A percentile compares a stretch with the other conserved stretches of the same genome.
Conservation (phyloP, 805 yeast genomes). For the Kodamaea kakaduensis region DNA sequence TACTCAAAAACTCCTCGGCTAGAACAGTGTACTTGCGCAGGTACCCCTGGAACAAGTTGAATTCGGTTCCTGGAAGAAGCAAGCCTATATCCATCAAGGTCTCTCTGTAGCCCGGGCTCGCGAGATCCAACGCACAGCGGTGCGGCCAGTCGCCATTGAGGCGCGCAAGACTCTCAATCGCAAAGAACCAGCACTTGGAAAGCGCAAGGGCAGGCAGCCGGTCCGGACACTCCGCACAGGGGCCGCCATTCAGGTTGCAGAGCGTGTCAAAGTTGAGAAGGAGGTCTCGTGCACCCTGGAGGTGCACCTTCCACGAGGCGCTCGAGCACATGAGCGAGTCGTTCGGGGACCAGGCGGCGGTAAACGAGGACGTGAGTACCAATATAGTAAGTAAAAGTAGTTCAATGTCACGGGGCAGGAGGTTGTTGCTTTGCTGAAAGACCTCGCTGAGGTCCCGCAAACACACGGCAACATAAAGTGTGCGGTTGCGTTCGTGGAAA, state of each 20-base stretch:
- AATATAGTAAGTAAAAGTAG: constrained; percentile 23
- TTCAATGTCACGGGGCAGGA: constrained; percentile 17
- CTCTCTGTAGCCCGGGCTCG: constrained; percentile 28
- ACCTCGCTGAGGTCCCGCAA: constrained; percentile 18
- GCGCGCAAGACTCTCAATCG: constrained; percentile 22
- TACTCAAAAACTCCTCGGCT: constrained; percentile 21
- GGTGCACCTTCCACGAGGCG: constrained; percentile 22
- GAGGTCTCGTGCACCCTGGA: constrained; percentile 25
- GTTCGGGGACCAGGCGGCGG: constrained; percentile 14
- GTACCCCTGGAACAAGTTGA: constrained; percentile 35
- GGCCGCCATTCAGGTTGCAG: too few species aligned
- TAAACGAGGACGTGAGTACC: constrained; percentile 21
- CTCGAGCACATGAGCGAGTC: constrained; percentile 10
- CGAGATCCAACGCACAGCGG: not conserved
- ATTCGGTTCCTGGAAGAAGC: constrained; percentile 18
- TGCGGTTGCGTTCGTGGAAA: constrained; percentile 19
- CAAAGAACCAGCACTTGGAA: constrained; percentile 27
- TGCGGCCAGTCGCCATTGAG: constrained; percentile 12
- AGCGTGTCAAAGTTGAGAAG: constrained; percentile 18
- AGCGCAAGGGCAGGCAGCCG: constrained; percentile 18
- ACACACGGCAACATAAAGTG: constrained; percentile 19
- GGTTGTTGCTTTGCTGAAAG: constrained; percentile 15
- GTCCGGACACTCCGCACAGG: constrained; percentile 11
- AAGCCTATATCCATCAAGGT: constrained; percentile 28
- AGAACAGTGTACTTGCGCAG: constrained; percentile 23